Base-by-base conservation (phyloP, 192 early-diverging fungal species). In the Spizellomyces sp. region DNA sequence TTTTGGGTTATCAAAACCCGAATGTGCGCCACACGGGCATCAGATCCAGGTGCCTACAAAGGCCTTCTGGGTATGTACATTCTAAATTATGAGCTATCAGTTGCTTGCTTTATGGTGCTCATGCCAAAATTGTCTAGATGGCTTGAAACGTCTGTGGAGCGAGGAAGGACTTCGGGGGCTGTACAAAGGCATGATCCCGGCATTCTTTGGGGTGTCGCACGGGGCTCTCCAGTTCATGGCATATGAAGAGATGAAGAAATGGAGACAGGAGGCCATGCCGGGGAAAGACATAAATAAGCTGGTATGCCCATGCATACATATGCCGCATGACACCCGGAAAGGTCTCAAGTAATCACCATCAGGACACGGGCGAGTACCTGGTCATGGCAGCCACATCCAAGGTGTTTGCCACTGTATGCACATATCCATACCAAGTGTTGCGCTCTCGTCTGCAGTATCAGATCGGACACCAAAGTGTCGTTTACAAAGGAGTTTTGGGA, bases 151-250 rank as follows among this genome's bases (percentile, higher is more conserved):
- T 45, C 93, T 92, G 14, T 64, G 92, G 14, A 76, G 71, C 55
- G 85, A 90, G 14, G 95, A 98, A 77, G 97, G 97, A 0, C 58
- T 97, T 10, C 61, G 66, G 14, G 96, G 94, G 8, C 75, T 96
- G 54, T 98, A 98, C 79, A 91, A 92, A 66, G 97, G 97, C 2
- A 82, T 99, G 60, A 75, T 96, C 5, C 95, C 96, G 0, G 94
- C 92, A 1, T 76, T 99, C 5, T 82, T 98, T 67, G 95, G 98
- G 6, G 92, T 93, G 2, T 92, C 94, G n/a, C 96, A 99, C 64
- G 98, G 98, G 9, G 95, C 95, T 0, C 70, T 99, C 22, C 98
- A 99, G 78, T 99, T 99, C 77, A 95, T 96, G 93, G 94, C 91
- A 0, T 99, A 99, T 78, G 98, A 99, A 64, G 94, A 96, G 61